Evolutionary conservation across 257 asterid species (phyloP).

Genomic region (Rhazya stricta): DNA sequence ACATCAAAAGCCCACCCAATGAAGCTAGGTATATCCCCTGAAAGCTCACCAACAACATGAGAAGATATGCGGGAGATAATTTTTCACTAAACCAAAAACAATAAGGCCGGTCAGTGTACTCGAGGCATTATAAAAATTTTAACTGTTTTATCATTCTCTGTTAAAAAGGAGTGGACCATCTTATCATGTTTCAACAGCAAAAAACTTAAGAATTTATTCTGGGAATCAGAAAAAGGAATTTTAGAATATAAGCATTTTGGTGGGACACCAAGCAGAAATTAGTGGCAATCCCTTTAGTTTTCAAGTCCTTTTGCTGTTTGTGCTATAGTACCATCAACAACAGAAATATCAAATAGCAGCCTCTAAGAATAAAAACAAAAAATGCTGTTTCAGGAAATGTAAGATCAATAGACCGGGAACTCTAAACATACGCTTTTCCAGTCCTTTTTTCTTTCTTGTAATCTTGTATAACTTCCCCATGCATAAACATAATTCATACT

Average conservation of each 20-base stretch:
- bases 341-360: background rate
- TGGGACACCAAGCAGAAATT: background rate
- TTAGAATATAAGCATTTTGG: background rate
- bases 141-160: background rate
- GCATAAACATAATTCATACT: slow-evolving; percentile 92
- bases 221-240: background rate
- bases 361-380: background rate
- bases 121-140: too few species aligned
- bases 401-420: background rate
- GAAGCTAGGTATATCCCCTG: slow-evolving; percentile 70
- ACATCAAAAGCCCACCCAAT: slow-evolving; percentile 73
- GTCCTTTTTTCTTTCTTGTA: slow-evolving; percentile 58
- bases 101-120: background rate
- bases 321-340: too few species aligned
- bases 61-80: background rate
- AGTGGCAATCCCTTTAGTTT: background rate
- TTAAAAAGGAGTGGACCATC: background rate
- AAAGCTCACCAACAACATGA: background rate
- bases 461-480: slow-evolving; percentile 81
- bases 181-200: background rate
- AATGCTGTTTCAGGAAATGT: background rate
- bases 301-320: background rate
- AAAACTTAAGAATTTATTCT: background rate
- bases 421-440: slow-evolving; percentile 64
- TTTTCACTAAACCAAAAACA: background rate